Conservation (phyloP, 495 filamentous ascomycete genomes). For the Copromyces sp. region DNA sequence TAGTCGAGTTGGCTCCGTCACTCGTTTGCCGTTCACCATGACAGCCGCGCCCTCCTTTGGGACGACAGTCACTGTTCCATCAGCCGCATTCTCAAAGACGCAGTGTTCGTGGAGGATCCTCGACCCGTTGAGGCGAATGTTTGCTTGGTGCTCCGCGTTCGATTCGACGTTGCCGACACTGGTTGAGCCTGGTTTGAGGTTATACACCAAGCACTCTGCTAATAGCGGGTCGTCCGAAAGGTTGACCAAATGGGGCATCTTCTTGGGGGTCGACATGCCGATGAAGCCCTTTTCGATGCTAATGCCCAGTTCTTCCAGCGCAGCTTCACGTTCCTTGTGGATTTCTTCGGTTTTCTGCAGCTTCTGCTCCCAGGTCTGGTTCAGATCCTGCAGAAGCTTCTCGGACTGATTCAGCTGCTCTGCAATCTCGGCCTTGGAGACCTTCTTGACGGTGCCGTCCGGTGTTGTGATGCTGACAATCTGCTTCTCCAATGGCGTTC, state of each 20-base stretch:
- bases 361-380: conserved; percentile 98
- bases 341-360: conserved; percentile 89
- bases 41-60: conserved; percentile 84
- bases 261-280: conserved; percentile 90
- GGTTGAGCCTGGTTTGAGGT: conserved; percentile 89
- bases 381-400: conserved; percentile 91
- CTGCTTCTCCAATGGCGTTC: conserved; percentile 87
- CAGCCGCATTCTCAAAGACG: conserved; percentile 76
- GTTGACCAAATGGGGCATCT: conserved; percentile 98
- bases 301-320: conserved; percentile 92
- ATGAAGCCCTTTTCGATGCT: conserved; percentile 98
- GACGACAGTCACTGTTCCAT: conserved; percentile 81
- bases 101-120: conserved; percentile 90
- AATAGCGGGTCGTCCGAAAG: conserved; percentile 91
- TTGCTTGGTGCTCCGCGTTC: conserved; percentile 63
- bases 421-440: conserved; percentile 96
- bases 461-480: conserved; percentile 86
- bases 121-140: conserved; percentile 89
- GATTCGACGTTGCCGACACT: conserved; percentile 85
- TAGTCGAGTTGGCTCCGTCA: conserved; percentile 71
- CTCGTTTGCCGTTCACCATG: conserved; percentile 92
- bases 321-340: conserved; percentile 92
- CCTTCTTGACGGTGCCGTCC: conserved; percentile 83
- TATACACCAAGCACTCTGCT: conserved; percentile 95
- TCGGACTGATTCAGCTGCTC: conserved; percentile 93